These are phyloP conservation scores for Orbilia quercus DNA, from an alignment of 2,329 filamentous ascomycete genomes.

Conservation along the genomic window DNA sequence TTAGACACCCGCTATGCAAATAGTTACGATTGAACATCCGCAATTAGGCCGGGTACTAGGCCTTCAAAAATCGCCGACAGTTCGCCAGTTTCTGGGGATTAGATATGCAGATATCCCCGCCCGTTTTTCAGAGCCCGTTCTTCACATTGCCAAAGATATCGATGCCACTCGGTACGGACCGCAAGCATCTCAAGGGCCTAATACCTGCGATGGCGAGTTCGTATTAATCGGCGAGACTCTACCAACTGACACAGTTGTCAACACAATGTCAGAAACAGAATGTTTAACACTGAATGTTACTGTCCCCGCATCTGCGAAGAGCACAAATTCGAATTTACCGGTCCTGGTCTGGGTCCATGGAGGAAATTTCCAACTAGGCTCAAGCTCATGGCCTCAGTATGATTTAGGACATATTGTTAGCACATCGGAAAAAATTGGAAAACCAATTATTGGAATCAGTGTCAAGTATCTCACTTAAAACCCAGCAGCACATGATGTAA, in stretches of 20 bases:
- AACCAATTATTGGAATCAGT: slow-evolving; percentile 66
- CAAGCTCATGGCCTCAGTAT: slow-evolving; percentile 69
- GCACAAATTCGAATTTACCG: slow-evolving; percentile 63
- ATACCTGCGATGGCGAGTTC: slow-evolving; percentile 44
- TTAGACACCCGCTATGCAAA: slow-evolving; percentile 8
- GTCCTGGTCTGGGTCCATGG: slow-evolving; percentile 70
- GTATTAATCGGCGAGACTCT: slow-evolving; percentile 37
- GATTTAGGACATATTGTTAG: slow-evolving; percentile 66
- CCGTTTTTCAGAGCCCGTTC: slow-evolving; percentile 43
- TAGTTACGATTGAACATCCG: slow-evolving; percentile 31
- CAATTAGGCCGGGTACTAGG: slow-evolving; percentile 35
- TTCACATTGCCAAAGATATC: slow-evolving; percentile 28
- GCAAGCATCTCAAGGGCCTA: slow-evolving; percentile 39
- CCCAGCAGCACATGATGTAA: background rate
- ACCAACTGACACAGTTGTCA: slow-evolving; percentile 21
- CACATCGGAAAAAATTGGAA: slow-evolving; percentile 64
- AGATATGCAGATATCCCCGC: slow-evolving; percentile 44
- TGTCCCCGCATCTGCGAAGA: slow-evolving; percentile 62
- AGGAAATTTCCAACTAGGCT: slow-evolving; percentile 67
- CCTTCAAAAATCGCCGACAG: slow-evolving; percentile 28
- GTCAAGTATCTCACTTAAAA: slow-evolving; percentile 63
- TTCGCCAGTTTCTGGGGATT: slow-evolving; percentile 37
- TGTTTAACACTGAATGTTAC: slow-evolving; percentile 69
- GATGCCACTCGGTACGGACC: slow-evolving; percentile 42
- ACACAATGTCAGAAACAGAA: slow-evolving; percentile 63